phyloP scores from a whole-genome alignment of 2,329 filamentous ascomycete genomes.

The Exophiala bonariae region DNA sequence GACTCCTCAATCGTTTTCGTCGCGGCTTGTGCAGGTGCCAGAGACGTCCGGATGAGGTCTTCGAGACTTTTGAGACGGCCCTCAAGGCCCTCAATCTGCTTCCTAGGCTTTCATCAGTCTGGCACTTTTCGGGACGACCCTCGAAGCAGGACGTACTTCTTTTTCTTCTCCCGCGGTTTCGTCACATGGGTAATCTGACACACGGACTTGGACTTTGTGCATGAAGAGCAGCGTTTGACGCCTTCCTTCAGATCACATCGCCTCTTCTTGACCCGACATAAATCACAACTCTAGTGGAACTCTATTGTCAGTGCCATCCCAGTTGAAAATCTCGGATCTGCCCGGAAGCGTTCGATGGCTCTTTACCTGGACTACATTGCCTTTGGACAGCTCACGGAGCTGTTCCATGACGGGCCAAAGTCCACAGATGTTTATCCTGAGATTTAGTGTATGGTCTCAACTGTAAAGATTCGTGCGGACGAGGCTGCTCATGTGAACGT shows the following conservation, averaged over 20 bases:
- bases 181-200: conserved; percentile 97
- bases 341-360: no score
- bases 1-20: conserved; percentile 74
- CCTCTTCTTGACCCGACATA: conserved; percentile 89
- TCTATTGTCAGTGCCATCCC: neutral
- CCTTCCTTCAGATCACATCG: conserved; percentile 86
- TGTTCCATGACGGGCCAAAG: no score
- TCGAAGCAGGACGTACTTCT: conserved; percentile 65
- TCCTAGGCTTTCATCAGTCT: conserved; percentile 53
- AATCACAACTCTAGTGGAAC: conserved; percentile 61
- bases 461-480: no score
- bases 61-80: conserved; percentile 95
- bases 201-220: conserved; percentile 94
- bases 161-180: conserved; percentile 95
- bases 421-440: no score
- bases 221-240: conserved; percentile 86
- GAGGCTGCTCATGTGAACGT: no score
- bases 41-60: conserved; percentile 75
- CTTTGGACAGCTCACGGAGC: no score
- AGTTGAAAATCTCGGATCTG: no score
- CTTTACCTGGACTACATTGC: no score
- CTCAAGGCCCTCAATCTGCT: conserved; percentile 95
- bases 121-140: neutral
- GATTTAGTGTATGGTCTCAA: no score
- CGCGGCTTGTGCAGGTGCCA: conserved; percentile 44